Base-by-base conservation (phyloP, 2,329 filamentous ascomycete genomes). In the Aspergillus texensis region DNA sequence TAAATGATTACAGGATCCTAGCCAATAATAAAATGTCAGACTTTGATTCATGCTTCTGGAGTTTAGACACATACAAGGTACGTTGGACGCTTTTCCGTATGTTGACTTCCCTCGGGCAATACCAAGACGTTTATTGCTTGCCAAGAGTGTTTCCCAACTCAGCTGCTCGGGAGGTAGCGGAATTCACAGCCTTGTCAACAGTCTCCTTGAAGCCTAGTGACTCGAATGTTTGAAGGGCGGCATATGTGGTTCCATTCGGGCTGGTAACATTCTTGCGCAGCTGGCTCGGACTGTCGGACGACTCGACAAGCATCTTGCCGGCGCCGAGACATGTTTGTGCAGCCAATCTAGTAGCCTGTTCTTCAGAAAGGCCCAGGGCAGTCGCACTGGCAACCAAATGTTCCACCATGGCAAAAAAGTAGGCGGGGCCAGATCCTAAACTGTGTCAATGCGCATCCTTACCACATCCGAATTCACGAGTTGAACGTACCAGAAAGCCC, bases 331-430 rank as follows among this genome's bases (percentile, higher is more conserved):
- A 77, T 26, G 75, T 77, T 62, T 77, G 75, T 8, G 73, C 65
- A 14, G 75, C 75, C 30, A 77, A 50, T 0, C 74, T 67, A 19
- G 74, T 76, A 11, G 75, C 75, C 62, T 77, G 75, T n/a, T 77
- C 75, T 50, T 71, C 62, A 0, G 74, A 65, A 6, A 77, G 66
- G 6, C 75, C 75, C 2, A 76, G 65, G 3, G 72, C 70, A 4
- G 72, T 76, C 5, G 74, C 74, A 57, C 74, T 76, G 32, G 74
- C 68, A 34, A 76, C 61, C 4, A 77, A 61, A 57, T 77, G 74
- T 57, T 77, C 75, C 21, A 77, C 75, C 74, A 77, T 76, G 28
- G 75, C 75, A 63, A 77, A 77, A 68, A 77, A 77, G 55, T 77
- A 77, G 9, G 75, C 75, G 6, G 75, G 75, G 12, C 75, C 75